Conservation (phyloP, 73 alveolate species). For the Breviolum minutum region DNA sequence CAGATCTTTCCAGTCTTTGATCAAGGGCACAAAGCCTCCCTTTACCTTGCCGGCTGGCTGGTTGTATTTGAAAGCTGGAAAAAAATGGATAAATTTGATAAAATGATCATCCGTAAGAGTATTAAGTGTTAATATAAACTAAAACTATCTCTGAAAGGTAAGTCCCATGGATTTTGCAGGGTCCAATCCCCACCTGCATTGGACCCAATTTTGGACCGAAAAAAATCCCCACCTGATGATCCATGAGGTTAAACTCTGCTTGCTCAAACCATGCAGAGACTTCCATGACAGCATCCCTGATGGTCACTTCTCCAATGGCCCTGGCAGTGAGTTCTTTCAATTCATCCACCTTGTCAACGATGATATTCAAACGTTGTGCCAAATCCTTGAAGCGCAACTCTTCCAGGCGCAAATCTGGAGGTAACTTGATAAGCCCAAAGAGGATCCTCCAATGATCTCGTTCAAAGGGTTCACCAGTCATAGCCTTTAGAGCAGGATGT, state of each 20-base stretch:
- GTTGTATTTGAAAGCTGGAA: not conserved
- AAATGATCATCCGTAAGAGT: not conserved
- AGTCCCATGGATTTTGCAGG: no score
- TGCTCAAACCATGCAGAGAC: constrained; percentile 98
- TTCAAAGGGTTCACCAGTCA: constrained; percentile 99
- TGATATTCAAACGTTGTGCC: constrained; percentile 40
- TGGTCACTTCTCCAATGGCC: constrained; percentile 99
- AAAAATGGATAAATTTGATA: no score
- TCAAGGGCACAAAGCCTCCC: constrained; percentile 98
- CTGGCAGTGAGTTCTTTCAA: constrained; percentile 99
- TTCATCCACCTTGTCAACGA: constrained; percentile 98
- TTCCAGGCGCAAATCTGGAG: constrained; percentile 99
- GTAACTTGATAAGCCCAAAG: constrained; percentile 98
- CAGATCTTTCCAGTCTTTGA: constrained; percentile 99
- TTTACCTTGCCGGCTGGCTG: constrained; percentile 44
- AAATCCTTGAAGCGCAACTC: constrained; percentile 98
- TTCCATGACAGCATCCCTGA: constrained; percentile 95
- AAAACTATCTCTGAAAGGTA: no score
- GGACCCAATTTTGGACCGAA: no score
- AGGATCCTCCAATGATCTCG: constrained; percentile 99
- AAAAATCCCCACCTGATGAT: constrained; percentile 75
- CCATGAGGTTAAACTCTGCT: constrained; percentile 97
- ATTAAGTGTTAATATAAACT: no score
- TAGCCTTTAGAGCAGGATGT: constrained; percentile 98
- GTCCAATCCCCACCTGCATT: no score